Conservation (phyloP, 2,329 filamentous ascomycete species). For the Colletotrichum sp. region DNA sequence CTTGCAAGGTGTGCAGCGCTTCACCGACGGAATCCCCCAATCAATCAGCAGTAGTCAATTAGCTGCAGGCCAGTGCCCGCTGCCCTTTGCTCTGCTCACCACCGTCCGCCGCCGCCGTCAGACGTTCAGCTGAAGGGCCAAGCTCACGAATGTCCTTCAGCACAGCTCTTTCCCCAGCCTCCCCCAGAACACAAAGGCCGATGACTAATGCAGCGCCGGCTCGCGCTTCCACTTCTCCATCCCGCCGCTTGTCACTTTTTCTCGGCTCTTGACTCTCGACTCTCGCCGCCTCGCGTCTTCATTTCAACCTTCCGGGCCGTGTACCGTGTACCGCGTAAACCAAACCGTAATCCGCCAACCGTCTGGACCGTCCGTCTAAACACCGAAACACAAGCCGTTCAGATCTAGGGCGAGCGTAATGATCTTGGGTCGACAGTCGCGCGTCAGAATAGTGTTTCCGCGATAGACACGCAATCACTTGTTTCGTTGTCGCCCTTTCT, state of each 20-base stretch:
- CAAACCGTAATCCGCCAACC: background rate
- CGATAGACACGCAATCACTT: constrained; percentile 19
- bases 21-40: background rate
- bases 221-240: background rate
- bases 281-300: background rate
- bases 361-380: background rate
- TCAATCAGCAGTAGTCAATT: background rate
- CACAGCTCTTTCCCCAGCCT: background rate
- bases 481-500: constrained; percentile 20
- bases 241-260: background rate
- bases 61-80: background rate
- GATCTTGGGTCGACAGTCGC: background rate
- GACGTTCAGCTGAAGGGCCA: background rate
- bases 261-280: background rate
- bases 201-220: background rate
- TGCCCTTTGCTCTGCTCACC: background rate
- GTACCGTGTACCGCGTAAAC: background rate
- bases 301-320: background rate
- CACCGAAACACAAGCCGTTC: constrained; percentile 10
- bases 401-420: constrained; percentile 12
- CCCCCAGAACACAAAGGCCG: background rate
- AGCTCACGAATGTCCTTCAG: background rate
- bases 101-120: background rate
- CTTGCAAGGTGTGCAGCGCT: background rate
- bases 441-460: constrained; percentile 15